Evolutionary conservation across 352 stramenopile species (phyloP), one percentile per base, ranked within the genome.

Genomic region (Poterioochromonas sp.): DNA sequence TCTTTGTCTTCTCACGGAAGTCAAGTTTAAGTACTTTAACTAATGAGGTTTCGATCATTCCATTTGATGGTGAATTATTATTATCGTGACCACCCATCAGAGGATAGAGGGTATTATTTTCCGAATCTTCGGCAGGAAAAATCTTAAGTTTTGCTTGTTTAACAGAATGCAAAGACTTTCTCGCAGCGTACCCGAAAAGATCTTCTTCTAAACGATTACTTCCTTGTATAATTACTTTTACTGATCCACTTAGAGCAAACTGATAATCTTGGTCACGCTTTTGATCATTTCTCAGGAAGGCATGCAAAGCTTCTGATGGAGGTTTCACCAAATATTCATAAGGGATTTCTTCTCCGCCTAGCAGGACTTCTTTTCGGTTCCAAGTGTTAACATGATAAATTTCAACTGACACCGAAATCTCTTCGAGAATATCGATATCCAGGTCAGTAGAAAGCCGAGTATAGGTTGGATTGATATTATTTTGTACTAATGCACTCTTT

Each of bases 251-350:
- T 47, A 71, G 3, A 22, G 32, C n/a, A 47, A 71, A 71, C 5
- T 22, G 11, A 29, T 44, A 71, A 12, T 71, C 3, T 26, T 8
- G 1, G 32, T 71, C 15, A 8, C 5, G 5, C 29, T 68, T 11
- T 37, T 39, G 5, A 39, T 15, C 15, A 15, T 11, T 11, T 20
- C 62, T 29, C 3, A 71, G 34, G 32, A 44, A 71, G 8, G 41
- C 29, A 41, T 74, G 34, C 8, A 74, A 74, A 15, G 39, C 2
- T 2, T 53, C 37, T 54, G 2, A 35, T 12, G 65, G 65, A 34
- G 65, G 65, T 12, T n/a, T n/a, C 0, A 74, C 2, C 8, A 74
- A 26, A n/a, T 37, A 74, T 54, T 74, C 65, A n/a, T 35, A 54
- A 1, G 65, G 40, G 18, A 74, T 54, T 11, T 32, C 5, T 39